These are phyloP conservation scores for Bipolaris victoriae DNA, from an alignment of 2,329 filamentous ascomycete genomes.

Conservation along the genomic window DNA sequence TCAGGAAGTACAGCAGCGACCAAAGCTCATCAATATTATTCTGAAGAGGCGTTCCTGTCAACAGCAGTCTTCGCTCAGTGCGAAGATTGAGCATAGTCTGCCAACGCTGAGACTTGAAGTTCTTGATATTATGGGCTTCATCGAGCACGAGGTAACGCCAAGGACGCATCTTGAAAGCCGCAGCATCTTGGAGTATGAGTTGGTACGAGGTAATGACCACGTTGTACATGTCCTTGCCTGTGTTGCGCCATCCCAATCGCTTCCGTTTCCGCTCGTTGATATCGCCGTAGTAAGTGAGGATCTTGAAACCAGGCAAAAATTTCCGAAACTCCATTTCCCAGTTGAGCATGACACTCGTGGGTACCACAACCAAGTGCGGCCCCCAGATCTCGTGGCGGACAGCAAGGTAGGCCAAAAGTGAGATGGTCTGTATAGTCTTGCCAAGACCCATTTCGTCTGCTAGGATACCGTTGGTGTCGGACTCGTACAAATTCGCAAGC, in stretches of 20 bases:
- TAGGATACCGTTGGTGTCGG: conserved; percentile 92
- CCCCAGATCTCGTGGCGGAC: conserved; percentile 93
- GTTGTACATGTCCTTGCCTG: conserved; percentile 80
- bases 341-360: conserved; percentile 97
- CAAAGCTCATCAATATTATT: conserved; percentile 97
- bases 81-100: conserved; percentile 94
- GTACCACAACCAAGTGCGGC: conserved; percentile 92
- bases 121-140: conserved; percentile 99
- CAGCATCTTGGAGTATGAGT: conserved; percentile 89
- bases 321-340: conserved; percentile 99
- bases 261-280: conserved; percentile 92
- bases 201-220: conserved; percentile 98
- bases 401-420: conserved; percentile 88
- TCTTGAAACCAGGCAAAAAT: conserved; percentile 97
- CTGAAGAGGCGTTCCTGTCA: conserved; percentile 94
- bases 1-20: conserved; percentile 95
- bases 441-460: conserved; percentile 98
- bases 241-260: conserved; percentile 89
- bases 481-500: conserved; percentile 90
- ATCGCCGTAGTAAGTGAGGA: conserved; percentile 93
- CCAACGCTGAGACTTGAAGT: conserved; percentile 97
- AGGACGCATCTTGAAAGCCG: conserved; percentile 86
- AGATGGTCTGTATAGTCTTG: conserved; percentile 98
- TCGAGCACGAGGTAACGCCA: conserved; percentile 99
- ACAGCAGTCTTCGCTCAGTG: conserved; percentile 81